Base-by-base conservation (phyloP, 495 filamentous ascomycete genomes). In the Podospora anserina region DNA sequence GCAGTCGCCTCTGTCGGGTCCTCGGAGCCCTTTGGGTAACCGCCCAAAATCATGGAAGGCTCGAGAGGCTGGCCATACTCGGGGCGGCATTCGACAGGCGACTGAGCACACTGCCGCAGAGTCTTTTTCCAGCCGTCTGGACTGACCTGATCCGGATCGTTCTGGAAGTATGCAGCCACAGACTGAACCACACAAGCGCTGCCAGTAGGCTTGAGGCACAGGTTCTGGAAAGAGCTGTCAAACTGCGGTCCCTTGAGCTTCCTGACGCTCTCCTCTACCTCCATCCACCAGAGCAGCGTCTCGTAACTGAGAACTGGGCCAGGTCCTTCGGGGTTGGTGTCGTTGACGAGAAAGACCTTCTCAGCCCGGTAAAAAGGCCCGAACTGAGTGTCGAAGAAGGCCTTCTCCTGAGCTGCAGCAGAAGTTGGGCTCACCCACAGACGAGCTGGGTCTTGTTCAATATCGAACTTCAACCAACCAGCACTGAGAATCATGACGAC, bases 371-470 rank as follows among this genome's bases (percentile, higher is more conserved):
- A 98, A 77, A 99, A 99, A 2, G 96, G 92, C 1, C 94, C 96
- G 75, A 99, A 99, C 66, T 91, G 93, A n/a, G 87, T 79, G 78
- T 98, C 95, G 73, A 97, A 99, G 77, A 95, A 98, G 16, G 84
- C 83, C 80, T 99, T 99, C 78, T 98, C 96, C 77, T 92, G 84
- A 0, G 95, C 94, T 18, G 96, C 94, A 56, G 88, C 88, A 2
- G 94, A 97, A 15, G 91, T 90, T 13, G 95, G 96, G 72, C 93
- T 94, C 16, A 99, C 96, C 95, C 95, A 99, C 58, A 99, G 78
- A 34, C 91, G 88, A 13, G 95, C 96, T 0, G 95, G 95, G 67
- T 97, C 90, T 20, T 84, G 91, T 76, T 98, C 96, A 66, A 99
- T 83, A 2, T 88, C 82, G 71, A 98, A 98, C 56, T 86, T 87